Evolutionary conservation across 371 early-diverging fungal genomes (phyloP).

Genomic region (Capillidium heterosporum): DNA sequence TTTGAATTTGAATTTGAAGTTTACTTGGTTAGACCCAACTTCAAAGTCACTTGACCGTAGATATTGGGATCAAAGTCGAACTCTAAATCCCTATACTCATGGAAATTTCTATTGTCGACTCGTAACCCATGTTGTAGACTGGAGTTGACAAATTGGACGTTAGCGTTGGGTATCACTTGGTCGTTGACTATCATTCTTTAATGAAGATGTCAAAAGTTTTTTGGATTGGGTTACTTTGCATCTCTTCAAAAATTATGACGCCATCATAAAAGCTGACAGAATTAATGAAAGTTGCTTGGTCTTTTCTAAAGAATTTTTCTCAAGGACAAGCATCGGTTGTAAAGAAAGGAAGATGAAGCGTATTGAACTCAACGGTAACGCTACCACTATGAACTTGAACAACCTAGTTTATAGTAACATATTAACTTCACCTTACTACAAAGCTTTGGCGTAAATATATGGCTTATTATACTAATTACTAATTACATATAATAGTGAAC

Average conservation of each 20-base stretch:
- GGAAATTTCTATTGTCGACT: background rate
- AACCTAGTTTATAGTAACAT: conserved; percentile 53
- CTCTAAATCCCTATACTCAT: background rate
- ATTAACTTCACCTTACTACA: conserved; percentile 45
- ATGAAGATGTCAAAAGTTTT: too few relatives aligned
- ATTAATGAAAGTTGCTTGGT: background rate
- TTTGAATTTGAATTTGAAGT: background rate
- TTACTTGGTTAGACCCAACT: background rate
- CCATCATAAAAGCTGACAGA: background rate
- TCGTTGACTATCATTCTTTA: background rate
- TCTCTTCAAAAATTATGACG: background rate
- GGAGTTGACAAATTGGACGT: background rate
- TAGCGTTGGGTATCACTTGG: background rate
- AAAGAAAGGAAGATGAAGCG: conserved; percentile 14
- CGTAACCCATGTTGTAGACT: background rate
- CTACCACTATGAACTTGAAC: conserved; percentile 69
- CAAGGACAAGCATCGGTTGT: background rate
- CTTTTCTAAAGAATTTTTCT: background rate
- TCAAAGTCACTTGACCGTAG: background rate
- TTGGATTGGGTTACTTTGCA: too few relatives aligned
- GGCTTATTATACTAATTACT: background rate
- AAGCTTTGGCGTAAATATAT: conserved; percentile 36
- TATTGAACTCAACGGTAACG: conserved; percentile 59
- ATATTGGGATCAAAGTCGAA: background rate
- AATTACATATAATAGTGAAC: conserved; percentile 25